Evolutionary conservation across 768 basidiomycete genomes (phyloP).

Genomic region (Podaxis sp.): DNA sequence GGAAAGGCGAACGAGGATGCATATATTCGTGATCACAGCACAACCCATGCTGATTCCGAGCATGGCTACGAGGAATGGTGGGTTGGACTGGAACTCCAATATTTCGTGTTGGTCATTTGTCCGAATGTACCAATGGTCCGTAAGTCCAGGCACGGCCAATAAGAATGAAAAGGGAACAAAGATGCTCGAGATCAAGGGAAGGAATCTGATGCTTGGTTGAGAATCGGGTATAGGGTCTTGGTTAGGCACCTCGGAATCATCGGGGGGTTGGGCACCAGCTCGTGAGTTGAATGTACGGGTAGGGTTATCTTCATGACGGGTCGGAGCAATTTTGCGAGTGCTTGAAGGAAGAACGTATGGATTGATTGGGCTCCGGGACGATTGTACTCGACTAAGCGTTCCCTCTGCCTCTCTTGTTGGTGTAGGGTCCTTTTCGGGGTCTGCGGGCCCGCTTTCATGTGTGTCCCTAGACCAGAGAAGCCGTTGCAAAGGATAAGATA

Average conservation of each 20-base stretch:
- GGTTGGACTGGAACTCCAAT: slow-evolving; percentile 48
- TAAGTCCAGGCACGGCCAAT: slow-evolving; percentile 78
- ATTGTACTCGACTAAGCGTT: not conserved
- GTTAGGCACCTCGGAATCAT: not conserved
- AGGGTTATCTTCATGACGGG: not conserved
- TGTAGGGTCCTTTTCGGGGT: not conserved
- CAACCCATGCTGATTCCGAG: slow-evolving; percentile 64
- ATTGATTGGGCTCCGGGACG: not conserved
- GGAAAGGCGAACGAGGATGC: slow-evolving; percentile 65
- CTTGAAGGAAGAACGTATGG: not conserved
- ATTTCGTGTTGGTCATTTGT: slow-evolving; percentile 38
- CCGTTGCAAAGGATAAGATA: not conserved
- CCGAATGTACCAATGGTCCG: slow-evolving; percentile 68
- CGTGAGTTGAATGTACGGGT: not conserved
- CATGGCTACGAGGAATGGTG: slow-evolving; percentile 53
- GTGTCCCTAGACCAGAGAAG: not conserved
- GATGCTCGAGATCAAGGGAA: slow-evolving; percentile 65
- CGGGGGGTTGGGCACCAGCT: not conserved
- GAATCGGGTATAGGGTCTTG: slow-evolving; percentile 24
- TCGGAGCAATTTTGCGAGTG: not conserved
- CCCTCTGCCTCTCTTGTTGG: not conserved
- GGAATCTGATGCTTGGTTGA: slow-evolving; percentile 39
- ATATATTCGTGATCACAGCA: slow-evolving; percentile 63
- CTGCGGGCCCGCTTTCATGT: not conserved
- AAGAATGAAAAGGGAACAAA: slow-evolving; percentile 74